Conservation (phyloP, 257 asterid genomes). For the Mentha longifolia region DNA sequence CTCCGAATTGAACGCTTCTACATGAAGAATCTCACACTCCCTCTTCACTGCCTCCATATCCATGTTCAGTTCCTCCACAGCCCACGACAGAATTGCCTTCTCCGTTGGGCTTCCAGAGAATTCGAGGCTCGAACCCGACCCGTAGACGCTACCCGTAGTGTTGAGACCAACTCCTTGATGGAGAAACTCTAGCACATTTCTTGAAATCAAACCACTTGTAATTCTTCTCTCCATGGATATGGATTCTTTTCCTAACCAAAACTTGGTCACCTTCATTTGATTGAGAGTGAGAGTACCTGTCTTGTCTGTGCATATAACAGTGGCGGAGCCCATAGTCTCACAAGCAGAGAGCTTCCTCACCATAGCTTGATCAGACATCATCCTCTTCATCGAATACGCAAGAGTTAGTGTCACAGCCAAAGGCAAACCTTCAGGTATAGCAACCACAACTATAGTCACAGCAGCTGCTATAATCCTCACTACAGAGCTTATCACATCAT, state of each 20-base stretch:
- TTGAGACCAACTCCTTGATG: conserved; percentile 41
- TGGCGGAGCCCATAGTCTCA: conserved; percentile 46
- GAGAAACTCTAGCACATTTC: conserved; percentile 31
- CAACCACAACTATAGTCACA: conserved; percentile 52
- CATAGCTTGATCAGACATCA: conserved; percentile 56
- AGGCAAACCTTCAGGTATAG: conserved; percentile 54
- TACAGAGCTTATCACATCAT: conserved; percentile 39
- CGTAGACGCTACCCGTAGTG: conserved; percentile 34
- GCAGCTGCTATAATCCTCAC: conserved; percentile 46
- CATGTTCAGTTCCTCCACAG: conserved; percentile 53
- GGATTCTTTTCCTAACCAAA: conserved; percentile 36
- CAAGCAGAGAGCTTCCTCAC: conserved; percentile 41
- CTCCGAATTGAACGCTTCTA: conserved; percentile 76
- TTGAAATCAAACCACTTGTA: background rate
- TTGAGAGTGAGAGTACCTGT: conserved; percentile 47
- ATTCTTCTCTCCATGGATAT: too few species aligned
- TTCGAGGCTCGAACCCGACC: conserved; percentile 29
- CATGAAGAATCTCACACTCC: conserved; percentile 43
- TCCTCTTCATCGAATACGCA: conserved; percentile 47
- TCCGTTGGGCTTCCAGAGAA: conserved; percentile 91
- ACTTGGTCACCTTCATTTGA: conserved; percentile 43
- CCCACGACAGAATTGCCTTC: conserved; percentile 85
- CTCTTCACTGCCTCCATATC: conserved; percentile 55
- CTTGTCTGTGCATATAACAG: conserved; percentile 39
- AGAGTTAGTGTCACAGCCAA: conserved; percentile 52